These are phyloP conservation scores for Zygnema circumcarinatum DNA, from an alignment of 139 green algal species.

Conservation along the genomic window DNA sequence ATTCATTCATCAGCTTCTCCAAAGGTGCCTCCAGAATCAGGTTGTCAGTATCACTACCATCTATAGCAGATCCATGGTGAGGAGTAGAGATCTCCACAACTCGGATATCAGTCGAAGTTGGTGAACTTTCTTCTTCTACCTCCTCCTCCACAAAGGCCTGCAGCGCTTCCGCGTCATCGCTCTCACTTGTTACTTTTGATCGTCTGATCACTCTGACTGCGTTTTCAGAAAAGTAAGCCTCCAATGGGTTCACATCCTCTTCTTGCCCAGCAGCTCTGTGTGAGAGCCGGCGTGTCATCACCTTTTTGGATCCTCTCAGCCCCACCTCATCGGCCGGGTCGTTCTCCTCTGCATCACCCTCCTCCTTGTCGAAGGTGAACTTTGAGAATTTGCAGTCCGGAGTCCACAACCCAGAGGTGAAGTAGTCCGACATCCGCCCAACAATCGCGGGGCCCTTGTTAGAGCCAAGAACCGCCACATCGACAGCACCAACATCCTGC, in stretches of 20 bases:
- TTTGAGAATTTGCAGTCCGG: conserved; percentile 27
- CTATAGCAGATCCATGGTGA: not conserved
- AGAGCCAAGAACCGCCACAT: conserved; percentile 4
- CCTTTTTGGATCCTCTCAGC: not conserved
- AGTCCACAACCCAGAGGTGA: not conserved
- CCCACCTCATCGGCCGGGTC: not conserved
- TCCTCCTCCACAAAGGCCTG: not conserved
- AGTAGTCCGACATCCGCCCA: conserved; percentile 22
- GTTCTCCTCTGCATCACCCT: not conserved
- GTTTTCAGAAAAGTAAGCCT: conserved; percentile 2
- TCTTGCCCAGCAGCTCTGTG: not conserved
- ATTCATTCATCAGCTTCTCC: conserved; percentile 9
- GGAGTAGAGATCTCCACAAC: not conserved
- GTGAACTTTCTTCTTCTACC: not conserved
- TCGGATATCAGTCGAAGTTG: not conserved
- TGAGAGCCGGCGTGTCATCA: not conserved
- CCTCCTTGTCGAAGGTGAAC: not conserved
- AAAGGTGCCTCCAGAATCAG: not conserved
- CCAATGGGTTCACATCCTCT: conserved; percentile 12
- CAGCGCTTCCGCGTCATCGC: not conserved
- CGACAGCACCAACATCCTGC: not conserved
- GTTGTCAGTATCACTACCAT: conserved; percentile 10
- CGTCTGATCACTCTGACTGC: not conserved
- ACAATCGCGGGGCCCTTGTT: conserved; percentile 4
- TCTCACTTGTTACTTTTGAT: not conserved